A percentile compares a stretch with the other conserved stretches of the same genome.
These are phyloP conservation scores for Cudoniella acicularis DNA, from an alignment of 495 filamentous ascomycete genomes.

Conservation along the genomic window DNA sequence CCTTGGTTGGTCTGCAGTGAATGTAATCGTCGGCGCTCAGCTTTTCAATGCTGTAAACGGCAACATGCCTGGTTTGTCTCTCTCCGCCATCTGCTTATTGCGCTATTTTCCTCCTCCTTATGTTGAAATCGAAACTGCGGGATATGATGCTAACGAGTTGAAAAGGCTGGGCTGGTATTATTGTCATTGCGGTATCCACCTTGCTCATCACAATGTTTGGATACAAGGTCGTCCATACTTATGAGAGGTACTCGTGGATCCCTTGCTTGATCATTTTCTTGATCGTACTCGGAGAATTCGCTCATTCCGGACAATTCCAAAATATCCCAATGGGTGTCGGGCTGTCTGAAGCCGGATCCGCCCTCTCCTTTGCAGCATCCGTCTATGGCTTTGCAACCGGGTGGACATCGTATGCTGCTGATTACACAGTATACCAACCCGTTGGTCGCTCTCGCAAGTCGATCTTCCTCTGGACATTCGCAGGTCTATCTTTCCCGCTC, in stretches of 20 bases:
- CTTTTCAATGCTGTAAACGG: conserved; percentile 73
- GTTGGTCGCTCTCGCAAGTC: conserved; percentile 49
- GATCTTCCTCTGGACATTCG: conserved; percentile 67
- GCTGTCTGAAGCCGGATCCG: conserved; percentile 55
- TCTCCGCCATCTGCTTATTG: too few relatives aligned
- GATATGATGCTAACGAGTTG: too few relatives aligned
- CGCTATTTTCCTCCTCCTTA: too few relatives aligned
- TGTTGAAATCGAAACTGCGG: too few relatives aligned
- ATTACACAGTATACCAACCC: conserved; percentile 84
- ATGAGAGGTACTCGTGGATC: conserved; percentile 79
- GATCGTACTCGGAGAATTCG: conserved; percentile 70
- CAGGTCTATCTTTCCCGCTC: conserved; percentile 67
- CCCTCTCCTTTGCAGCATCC: conserved; percentile 70
- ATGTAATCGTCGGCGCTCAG: conserved; percentile 80
- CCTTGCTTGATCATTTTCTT: conserved; percentile 75
- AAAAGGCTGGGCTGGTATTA: conserved; percentile 71
- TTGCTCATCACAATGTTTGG: conserved; percentile 70
- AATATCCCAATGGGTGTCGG: conserved; percentile 65
- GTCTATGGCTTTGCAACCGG: conserved; percentile 78
- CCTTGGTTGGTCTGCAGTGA: conserved; percentile 66
- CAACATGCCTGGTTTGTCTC: too few relatives aligned
- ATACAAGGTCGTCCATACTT: conserved; percentile 76
- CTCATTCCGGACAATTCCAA: conserved; percentile 67
- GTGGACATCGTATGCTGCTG: conserved; percentile 76
- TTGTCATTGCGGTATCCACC: conserved; percentile 70